A percentile compares a stretch with the other conserved stretches of the same genome.
phyloP scores from a whole-genome alignment of 2,329 filamentous ascomycete genomes.

The Pyrenochaeta sp. region DNA sequence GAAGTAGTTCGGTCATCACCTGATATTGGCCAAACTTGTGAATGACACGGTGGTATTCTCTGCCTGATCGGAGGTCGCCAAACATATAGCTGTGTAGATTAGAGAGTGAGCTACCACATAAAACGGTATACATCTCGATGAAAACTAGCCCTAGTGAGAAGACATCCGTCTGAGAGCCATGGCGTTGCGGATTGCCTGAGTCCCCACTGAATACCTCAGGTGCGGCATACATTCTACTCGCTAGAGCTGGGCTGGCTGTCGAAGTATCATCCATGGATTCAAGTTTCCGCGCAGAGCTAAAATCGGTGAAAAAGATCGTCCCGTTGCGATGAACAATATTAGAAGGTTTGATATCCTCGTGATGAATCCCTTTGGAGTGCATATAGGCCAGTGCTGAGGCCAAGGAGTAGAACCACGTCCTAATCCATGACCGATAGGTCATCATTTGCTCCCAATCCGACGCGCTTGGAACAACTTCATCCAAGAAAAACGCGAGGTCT shows the following conservation, averaged over 20 bases:
- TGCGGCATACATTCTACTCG: conserved; percentile 13
- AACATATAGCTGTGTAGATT: too few relatives aligned
- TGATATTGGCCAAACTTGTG: too few relatives aligned
- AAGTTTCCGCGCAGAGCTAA: conserved; percentile 17
- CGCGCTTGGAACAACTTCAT: too few relatives aligned
- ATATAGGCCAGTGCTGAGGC: conserved; percentile 21
- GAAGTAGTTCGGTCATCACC: too few relatives aligned
- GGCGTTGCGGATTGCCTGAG: background rate
- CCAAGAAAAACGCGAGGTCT: conserved; percentile 17
- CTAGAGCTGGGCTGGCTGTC: conserved; percentile 7
- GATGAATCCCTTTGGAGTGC: conserved; percentile 14
- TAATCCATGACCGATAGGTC: background rate
- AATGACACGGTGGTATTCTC: too few relatives aligned
- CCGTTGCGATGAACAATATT: conserved; percentile 22
- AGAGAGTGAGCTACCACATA: conserved; percentile 7
- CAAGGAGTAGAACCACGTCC: conserved; percentile 15
- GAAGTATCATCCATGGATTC: conserved; percentile 8
- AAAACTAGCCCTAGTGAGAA: conserved; percentile 24
- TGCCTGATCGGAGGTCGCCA: too few relatives aligned
- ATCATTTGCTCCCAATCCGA: conserved; percentile 7
- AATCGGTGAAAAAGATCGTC: conserved; percentile 23
- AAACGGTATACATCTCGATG: conserved; percentile 20
- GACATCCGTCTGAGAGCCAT: conserved; percentile 18
- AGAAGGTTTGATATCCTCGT: conserved; percentile 27
- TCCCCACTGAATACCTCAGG: conserved; percentile 10